Conservation (phyloP, 441 rosid species). For the Sinapis alba region DNA sequence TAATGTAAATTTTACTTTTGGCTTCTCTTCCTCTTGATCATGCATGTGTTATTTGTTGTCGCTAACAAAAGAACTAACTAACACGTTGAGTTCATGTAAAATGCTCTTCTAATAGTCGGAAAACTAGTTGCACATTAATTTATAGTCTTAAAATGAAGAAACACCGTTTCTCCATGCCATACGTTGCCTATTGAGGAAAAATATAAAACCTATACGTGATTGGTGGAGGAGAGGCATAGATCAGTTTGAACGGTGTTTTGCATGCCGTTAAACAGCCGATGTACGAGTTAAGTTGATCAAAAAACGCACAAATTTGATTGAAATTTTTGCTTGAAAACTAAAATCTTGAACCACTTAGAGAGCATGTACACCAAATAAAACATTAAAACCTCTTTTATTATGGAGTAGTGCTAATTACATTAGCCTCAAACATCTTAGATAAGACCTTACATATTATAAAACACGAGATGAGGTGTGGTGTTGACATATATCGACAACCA, state of each 20-base stretch:
- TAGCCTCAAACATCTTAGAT: conserved; percentile 18
- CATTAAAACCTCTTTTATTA: conserved; percentile 18
- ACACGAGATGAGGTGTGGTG: neutral
- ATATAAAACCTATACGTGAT: neutral
- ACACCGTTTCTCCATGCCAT: too few relatives aligned
- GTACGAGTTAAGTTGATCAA: neutral
- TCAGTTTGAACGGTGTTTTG: neutral
- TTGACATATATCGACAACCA: conserved; percentile 17
- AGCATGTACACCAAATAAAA: neutral
- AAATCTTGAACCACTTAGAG: neutral
- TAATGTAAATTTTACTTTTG: neutral
- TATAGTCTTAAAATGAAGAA: neutral
- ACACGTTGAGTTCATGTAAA: neutral
- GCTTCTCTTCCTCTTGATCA: neutral
- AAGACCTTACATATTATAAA: neutral
- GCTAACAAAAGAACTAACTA: neutral
- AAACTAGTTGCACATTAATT: neutral
- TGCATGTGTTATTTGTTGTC: neutral
- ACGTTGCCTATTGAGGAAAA: neutral
- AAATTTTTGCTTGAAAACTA: neutral
- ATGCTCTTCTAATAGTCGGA: neutral
- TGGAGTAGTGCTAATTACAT: conserved; percentile 24
- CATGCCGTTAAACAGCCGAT: neutral
- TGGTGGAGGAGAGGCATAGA: neutral
- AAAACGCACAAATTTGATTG: neutral